These are phyloP conservation scores for Furcasterigmium sp. DNA, from an alignment of 2,329 filamentous ascomycete genomes.

Conservation along the genomic window DNA sequence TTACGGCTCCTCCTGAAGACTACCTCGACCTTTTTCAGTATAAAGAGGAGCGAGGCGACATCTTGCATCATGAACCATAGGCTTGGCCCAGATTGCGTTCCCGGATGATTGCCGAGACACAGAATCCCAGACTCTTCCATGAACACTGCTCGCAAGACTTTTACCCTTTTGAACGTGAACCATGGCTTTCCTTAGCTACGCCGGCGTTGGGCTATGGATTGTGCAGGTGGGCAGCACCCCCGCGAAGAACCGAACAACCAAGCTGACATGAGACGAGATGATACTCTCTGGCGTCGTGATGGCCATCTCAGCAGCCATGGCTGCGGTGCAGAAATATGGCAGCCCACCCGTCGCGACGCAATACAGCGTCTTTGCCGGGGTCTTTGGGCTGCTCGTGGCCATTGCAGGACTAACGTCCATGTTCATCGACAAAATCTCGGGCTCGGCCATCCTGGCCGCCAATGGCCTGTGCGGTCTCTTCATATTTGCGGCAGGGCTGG, in stretches of 20 bases:
- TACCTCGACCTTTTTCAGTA: too few relatives aligned
- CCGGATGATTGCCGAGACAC: too few relatives aligned
- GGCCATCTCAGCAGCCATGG: slow-evolving; percentile 5
- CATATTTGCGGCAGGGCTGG: slow-evolving; percentile 9
- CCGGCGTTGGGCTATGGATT: not conserved
- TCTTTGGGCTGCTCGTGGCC: slow-evolving; percentile 6
- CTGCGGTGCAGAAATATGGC: slow-evolving; percentile 1
- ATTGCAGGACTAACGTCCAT: slow-evolving; percentile 1
- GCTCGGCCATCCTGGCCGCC: slow-evolving; percentile 4
- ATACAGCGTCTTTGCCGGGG: slow-evolving; percentile 8
- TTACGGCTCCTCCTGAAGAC: too few relatives aligned
- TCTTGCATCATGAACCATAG: too few relatives aligned
- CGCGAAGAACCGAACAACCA: too few relatives aligned
- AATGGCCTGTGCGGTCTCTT: slow-evolving; percentile 7
- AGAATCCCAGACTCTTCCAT: too few relatives aligned
- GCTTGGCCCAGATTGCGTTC: too few relatives aligned
- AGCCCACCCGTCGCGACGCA: slow-evolving; percentile 5
- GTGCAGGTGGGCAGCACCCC: not conserved
- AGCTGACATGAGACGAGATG: too few relatives aligned
- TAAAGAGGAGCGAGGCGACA: too few relatives aligned
- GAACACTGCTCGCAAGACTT: too few relatives aligned
- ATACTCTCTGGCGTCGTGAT: slow-evolving; percentile 10
- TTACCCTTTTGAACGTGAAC: too few relatives aligned
- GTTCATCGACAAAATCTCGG: slow-evolving; percentile 9
- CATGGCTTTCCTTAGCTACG: not conserved